phyloP scores from a whole-genome alignment of 192 early-diverging fungal genomes.

The Physocladia obscura region DNA sequence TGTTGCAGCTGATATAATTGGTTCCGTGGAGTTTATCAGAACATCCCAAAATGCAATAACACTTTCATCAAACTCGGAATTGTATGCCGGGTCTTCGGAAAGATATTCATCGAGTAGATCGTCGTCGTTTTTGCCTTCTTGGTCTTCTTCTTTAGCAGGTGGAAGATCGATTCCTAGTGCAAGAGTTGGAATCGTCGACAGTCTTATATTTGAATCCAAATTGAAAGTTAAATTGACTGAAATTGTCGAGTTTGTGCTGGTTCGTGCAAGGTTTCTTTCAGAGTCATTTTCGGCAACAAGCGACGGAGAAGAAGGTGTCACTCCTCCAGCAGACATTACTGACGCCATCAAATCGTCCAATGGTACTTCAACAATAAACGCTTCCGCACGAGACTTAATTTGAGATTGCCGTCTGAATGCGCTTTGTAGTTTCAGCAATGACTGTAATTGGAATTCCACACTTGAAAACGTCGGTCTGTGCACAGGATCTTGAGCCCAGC shows the following conservation, averaged over 20 bases:
- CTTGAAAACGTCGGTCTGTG: conserved; percentile 21
- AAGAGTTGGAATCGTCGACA: conserved; percentile 11
- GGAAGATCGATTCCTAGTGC: conserved; percentile 30
- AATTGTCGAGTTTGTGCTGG: neutral
- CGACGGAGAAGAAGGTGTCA: neutral
- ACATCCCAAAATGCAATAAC: conserved; percentile 10
- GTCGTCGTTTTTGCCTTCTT: neutral
- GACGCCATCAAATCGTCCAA: conserved; percentile 26
- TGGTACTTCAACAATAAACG: conserved; percentile 31
- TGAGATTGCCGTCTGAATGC: conserved; percentile 22
- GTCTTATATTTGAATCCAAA: neutral
- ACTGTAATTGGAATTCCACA: conserved; percentile 16
- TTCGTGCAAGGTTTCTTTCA: neutral
- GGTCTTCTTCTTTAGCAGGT: neutral
- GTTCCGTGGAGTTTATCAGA: neutral
- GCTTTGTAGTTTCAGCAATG: conserved; percentile 24
- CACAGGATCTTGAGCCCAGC: conserved; percentile 26
- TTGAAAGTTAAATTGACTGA: conserved; percentile 13
- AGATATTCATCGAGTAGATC: neutral
- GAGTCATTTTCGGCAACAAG: neutral
- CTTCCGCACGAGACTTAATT: conserved; percentile 28
- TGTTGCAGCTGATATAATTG: neutral
- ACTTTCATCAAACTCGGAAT: conserved; percentile 11
- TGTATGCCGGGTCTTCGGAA: neutral
- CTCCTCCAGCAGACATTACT: neutral